Evolutionary conservation across 805 yeast species (phyloP).

Genomic region (Myxozyma monticola): DNA sequence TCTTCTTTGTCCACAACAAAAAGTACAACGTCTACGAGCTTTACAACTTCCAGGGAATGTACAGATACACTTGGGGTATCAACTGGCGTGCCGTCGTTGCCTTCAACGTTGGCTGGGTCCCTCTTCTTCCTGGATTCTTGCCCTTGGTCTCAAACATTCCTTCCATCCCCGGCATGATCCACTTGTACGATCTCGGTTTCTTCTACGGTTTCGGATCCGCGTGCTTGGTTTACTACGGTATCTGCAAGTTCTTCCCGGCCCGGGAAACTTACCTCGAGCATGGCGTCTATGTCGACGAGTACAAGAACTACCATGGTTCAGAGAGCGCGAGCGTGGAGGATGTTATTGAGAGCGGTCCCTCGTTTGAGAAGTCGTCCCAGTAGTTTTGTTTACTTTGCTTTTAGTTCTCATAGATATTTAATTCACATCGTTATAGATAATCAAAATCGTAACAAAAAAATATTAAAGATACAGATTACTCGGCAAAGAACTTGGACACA

Average conservation of each 20-base stretch:
- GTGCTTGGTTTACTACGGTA: constrained; percentile 12
- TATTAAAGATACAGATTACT: neutral
- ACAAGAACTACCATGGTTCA: neutral
- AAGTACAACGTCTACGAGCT: constrained; percentile 46
- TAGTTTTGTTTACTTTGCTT: neutral
- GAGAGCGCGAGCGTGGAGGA: neutral
- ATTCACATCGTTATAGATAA: neutral
- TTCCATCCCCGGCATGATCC: constrained; percentile 40
- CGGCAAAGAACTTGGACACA: constrained; percentile 18
- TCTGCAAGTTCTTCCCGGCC: constrained; percentile 22
- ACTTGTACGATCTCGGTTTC: constrained; percentile 22
- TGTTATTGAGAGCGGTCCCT: neutral
- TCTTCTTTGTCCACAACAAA: constrained; percentile 43
- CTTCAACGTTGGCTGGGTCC: constrained; percentile 36
- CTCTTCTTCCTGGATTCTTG: constrained; percentile 34
- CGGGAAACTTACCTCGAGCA: constrained; percentile 18
- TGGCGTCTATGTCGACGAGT: constrained; percentile 19
- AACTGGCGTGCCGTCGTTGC: constrained; percentile 46
- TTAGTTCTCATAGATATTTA: neutral
- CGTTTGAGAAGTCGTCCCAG: constrained; percentile 5
- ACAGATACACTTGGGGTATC: constrained; percentile 47
- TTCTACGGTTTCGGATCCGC: constrained; percentile 25
- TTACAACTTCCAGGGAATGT: constrained; percentile 42
- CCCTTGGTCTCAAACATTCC: constrained; percentile 26
- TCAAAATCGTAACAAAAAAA: neutral